These are phyloP conservation scores for Tolypocladium endophyticum DNA, from an alignment of 2,329 filamentous ascomycete species.

Conservation along the genomic window DNA sequence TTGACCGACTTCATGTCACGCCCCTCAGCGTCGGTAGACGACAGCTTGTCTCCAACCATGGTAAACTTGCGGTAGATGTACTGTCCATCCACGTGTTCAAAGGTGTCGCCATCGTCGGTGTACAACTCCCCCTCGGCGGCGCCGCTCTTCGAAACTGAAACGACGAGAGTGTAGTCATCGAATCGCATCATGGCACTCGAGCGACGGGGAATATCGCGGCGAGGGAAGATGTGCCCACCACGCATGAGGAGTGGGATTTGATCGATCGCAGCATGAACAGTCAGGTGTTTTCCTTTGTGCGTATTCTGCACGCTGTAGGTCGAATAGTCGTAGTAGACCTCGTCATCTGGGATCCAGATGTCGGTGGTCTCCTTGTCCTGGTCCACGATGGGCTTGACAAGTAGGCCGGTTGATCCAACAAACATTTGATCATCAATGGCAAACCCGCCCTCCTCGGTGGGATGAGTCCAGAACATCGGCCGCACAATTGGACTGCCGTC, in stretches of 20 bases:
- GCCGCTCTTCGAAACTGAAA: constrained; percentile 50
- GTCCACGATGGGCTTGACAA: constrained; percentile 83
- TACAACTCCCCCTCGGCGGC: constrained; percentile 73
- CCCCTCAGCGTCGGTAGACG: constrained; percentile 55
- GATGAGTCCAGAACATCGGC: constrained; percentile 89
- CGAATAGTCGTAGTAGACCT: constrained; percentile 93
- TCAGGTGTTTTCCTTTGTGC: constrained; percentile 58
- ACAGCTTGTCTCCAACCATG: constrained; percentile 51
- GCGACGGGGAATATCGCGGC: constrained; percentile 77
- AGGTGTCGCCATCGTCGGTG: constrained; percentile 87
- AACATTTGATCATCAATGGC: constrained; percentile 89
- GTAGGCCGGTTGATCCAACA: constrained; percentile 73
- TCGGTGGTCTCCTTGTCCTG: constrained; percentile 63
- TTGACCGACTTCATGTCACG: constrained; percentile 40
- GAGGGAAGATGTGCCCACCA: constrained; percentile 82
- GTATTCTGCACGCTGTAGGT: constrained; percentile 66
- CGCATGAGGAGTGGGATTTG: constrained; percentile 86
- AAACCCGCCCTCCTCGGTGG: constrained; percentile 77
- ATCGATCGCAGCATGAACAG: constrained; percentile 67
- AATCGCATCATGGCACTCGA: constrained; percentile 84
- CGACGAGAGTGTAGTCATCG: constrained; percentile 88
- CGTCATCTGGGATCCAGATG: constrained; percentile 80
- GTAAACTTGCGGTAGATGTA: constrained; percentile 79
- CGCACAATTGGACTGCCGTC: constrained; percentile 80
- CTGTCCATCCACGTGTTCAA: constrained; percentile 74